phyloP scores from a whole-genome alignment of 495 filamentous ascomycete species.

The Parathielavia appendiculata region DNA sequence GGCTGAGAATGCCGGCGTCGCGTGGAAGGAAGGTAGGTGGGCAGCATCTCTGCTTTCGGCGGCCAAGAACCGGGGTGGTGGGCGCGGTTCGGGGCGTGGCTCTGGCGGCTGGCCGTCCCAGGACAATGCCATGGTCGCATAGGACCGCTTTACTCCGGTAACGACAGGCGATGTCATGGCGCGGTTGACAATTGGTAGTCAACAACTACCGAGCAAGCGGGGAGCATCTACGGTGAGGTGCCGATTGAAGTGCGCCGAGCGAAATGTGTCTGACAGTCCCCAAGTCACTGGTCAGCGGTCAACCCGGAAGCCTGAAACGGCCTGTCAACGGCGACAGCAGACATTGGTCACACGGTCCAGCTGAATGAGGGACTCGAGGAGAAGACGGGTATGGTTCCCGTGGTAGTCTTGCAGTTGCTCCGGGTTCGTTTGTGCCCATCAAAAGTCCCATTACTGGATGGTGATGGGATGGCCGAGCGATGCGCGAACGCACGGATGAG shows the following conservation, averaged over 20 bases:
- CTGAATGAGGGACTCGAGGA: neutral
- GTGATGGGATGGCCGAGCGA: neutral
- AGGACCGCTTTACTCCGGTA: slow-evolving; percentile 27
- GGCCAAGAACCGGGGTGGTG: slow-evolving; percentile 6
- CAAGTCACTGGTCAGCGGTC: neutral
- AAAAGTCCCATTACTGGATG: neutral
- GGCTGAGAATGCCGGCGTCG: neutral
- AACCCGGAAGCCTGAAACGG: too few species aligned
- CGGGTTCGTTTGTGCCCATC: neutral
- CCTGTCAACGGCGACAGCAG: neutral
- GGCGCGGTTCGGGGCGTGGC: slow-evolving; percentile 1
- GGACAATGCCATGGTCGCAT: slow-evolving; percentile 19
- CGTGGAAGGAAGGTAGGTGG: neutral
- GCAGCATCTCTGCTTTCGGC: slow-evolving; percentile 3
- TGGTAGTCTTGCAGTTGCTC: neutral
- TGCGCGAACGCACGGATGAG: neutral
- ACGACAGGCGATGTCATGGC: slow-evolving; percentile 17
- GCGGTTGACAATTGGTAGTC: neutral
- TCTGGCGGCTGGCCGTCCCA: slow-evolving; percentile 13
- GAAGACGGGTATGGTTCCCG: neutral
- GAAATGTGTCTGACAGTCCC: neutral
- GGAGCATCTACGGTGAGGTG: neutral
- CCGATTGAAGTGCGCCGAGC: neutral
- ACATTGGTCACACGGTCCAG: neutral
- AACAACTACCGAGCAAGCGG: neutral